phyloP scores from a whole-genome alignment of 164 flowering plant genomes.

The Magnolia officinalis region DNA sequence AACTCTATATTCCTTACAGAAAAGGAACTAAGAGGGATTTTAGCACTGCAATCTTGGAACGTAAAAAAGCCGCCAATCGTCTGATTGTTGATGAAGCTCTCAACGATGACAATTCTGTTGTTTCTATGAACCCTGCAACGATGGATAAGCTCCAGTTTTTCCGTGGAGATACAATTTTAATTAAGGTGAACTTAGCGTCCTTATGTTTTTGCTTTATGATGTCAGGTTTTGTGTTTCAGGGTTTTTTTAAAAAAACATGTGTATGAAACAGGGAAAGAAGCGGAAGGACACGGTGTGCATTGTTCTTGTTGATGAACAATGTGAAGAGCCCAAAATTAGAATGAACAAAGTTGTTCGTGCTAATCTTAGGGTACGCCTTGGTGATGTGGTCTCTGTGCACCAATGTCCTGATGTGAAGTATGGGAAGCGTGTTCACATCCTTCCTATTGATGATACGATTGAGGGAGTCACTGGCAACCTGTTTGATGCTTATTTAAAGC shows the following conservation, averaged over 20 bases:
- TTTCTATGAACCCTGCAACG: constrained; percentile 33
- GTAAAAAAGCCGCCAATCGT: constrained; percentile 35
- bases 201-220: background rate
- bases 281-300: constrained; percentile 22
- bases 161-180: constrained; percentile 37
- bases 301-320: constrained; percentile 20
- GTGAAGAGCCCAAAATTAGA: constrained; percentile 22
- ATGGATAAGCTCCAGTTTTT: constrained; percentile 40
- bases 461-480: constrained; percentile 25
- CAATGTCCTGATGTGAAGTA: constrained; percentile 26
- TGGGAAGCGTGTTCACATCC: constrained; percentile 24
- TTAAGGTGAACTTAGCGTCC: constrained; percentile 25
- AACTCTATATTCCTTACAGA: constrained; percentile 13
- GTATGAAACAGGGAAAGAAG: constrained; percentile 20
- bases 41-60: constrained; percentile 40
- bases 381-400: constrained; percentile 24
- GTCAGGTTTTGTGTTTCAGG: background rate
- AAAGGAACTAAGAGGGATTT: constrained; percentile 38
- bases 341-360: constrained; percentile 25
- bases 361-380: constrained; percentile 25
- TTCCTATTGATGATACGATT: constrained; percentile 24
- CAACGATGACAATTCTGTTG: constrained; percentile 40
- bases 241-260: constrained; percentile 15
- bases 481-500: constrained; percentile 22
- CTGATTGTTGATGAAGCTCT: constrained; percentile 39